These are phyloP conservation scores for Linnemannia exigua DNA, from an alignment of 192 early-diverging fungal genomes.

Conservation along the genomic window DNA sequence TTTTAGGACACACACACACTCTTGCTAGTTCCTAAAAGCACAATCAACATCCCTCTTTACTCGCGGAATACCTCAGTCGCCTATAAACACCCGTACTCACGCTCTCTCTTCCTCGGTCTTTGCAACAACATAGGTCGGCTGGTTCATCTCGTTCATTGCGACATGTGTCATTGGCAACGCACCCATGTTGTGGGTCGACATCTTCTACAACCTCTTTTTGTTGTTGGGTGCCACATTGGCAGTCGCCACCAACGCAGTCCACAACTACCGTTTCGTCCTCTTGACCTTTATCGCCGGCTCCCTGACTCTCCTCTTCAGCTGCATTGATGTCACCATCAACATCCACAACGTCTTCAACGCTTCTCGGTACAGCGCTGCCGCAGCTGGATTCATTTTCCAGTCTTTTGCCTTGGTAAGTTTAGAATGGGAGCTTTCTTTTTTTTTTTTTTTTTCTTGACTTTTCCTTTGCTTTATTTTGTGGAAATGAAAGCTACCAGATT, in stretches of 20 bases:
- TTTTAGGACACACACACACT: background rate
- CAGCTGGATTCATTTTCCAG: slow-evolving; percentile 59
- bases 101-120: background rate
- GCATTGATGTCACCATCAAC: slow-evolving; percentile 11
- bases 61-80: background rate
- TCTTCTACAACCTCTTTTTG: slow-evolving; percentile 61
- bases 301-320: slow-evolving; percentile 14
- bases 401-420: slow-evolving; percentile 50
- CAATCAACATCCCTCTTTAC: background rate
- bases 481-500: too few relatives aligned
- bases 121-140: slow-evolving; percentile 56
- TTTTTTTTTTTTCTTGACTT: slow-evolving; percentile 10
- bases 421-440: too few relatives aligned
- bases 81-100: background rate
- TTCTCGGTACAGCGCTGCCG: slow-evolving; percentile 46
- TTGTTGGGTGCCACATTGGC: slow-evolving; percentile 43
- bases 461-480: too few relatives aligned
- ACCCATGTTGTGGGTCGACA: slow-evolving; percentile 48
- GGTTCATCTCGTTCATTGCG: slow-evolving; percentile 60
- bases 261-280: slow-evolving; percentile 57
- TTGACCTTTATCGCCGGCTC: slow-evolving; percentile 53
- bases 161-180: slow-evolving; percentile 28
- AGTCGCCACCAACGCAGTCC: slow-evolving; percentile 38
- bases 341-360: too few relatives aligned
- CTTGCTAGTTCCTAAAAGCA: too few relatives aligned